These are phyloP conservation scores for Turritis glabra DNA, from an alignment of 345 rosid genomes.

Conservation along the genomic window DNA sequence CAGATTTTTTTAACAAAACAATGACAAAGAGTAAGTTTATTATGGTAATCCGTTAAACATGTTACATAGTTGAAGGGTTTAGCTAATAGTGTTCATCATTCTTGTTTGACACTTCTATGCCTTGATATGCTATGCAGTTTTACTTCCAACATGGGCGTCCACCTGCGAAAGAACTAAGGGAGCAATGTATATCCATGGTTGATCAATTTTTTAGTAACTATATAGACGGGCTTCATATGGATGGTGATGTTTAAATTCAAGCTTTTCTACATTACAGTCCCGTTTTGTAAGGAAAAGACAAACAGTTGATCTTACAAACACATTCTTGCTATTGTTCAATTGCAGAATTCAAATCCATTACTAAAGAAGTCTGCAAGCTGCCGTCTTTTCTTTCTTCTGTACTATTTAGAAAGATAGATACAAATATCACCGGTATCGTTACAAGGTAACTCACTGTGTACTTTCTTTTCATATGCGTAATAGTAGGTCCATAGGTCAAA, in stretches of 20 bases:
- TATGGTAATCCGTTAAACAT: background rate
- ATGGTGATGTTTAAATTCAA: slow-evolving; percentile 53
- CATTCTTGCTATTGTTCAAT: slow-evolving; percentile 26
- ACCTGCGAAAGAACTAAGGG: slow-evolving; percentile 67
- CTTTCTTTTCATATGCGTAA: slow-evolving; percentile 3
- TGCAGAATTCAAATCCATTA: slow-evolving; percentile 75
- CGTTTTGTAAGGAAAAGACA: background rate
- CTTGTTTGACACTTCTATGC: background rate
- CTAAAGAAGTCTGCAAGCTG: slow-evolving; percentile 80
- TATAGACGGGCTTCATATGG: slow-evolving; percentile 57
- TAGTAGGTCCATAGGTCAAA: no score
- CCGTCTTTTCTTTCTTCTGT: slow-evolving; percentile 76
- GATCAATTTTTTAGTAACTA: slow-evolving; percentile 55
- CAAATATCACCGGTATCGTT: slow-evolving; percentile 52
- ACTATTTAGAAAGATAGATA: slow-evolving; percentile 75
- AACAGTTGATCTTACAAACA: slow-evolving; percentile 15
- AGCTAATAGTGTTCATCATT: background rate
- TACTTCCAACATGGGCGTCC: slow-evolving; percentile 86
- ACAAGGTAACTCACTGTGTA: slow-evolving; percentile 56
- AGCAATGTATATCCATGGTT: slow-evolving; percentile 57
- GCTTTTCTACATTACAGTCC: background rate
- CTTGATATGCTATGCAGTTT: slow-evolving; percentile 56
- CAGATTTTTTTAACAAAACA: background rate
- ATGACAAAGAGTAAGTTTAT: background rate
- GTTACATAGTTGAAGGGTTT: slow-evolving; percentile 7